Evolutionary conservation across 2,329 filamentous ascomycete genomes (phyloP), one percentile per base, ranked within the genome.

Genomic region (Penicillium sp.): DNA sequence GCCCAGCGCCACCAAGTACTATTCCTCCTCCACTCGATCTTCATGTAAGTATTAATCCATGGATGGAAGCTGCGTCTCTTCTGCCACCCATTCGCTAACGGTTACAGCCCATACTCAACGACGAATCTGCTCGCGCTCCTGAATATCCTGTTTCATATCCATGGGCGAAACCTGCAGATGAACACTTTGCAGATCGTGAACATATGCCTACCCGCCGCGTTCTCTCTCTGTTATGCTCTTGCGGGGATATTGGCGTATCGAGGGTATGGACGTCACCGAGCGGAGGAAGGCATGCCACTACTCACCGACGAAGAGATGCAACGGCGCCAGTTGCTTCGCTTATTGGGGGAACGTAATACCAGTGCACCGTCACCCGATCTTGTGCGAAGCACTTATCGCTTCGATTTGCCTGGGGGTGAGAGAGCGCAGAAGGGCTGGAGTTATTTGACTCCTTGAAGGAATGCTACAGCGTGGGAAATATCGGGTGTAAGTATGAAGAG

Each of bases 291-390:
- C 33, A 59, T 54, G 0, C 53, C 54, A 5, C 51, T 63, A 5
- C 49, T 68, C 35, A 67, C 61, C 3, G 65, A 67, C 21, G 69
- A 72, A 44, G 68, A 72, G 45, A 64, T 68, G 58, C 67, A 71
- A 46, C 66, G 70, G 31, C 65, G 64, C 32, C 66, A 72, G 45
- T 55, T 71, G 24, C 64, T 65, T 31, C 61, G 68, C 12, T 56
- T 72, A 17, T 51, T 71, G 21, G 61, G 63, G 28, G 59, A 64
- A 43, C 63, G 63, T 6, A 55, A 59, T 6, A 52, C 55, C 6
- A 55, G 61, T 15, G 63, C 64, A 5, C 58, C 62, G 7, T 60
- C 55, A 7, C 57, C 61, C 3, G 60, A 64, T n/a, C 42, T 58
- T 17, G 39, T 58, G 6, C 56, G 56, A 15, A 61, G 53, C 24